Evolutionary conservation across 768 basidiomycete species (phyloP).

Genomic region (Rhodotorula taiwanensis): DNA sequence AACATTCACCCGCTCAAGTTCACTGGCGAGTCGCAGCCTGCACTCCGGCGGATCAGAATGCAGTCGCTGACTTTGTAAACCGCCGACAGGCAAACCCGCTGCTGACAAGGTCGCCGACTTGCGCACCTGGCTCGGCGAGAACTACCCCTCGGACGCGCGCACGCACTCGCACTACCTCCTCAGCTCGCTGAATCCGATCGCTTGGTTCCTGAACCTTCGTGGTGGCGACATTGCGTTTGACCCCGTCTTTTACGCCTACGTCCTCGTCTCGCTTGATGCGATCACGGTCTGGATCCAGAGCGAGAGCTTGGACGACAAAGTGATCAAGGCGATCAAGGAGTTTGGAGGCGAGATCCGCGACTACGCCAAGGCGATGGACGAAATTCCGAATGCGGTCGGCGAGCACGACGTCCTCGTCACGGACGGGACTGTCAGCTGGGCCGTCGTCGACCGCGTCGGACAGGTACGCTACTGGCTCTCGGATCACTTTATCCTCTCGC

Average conservation of each 20-base stretch:
- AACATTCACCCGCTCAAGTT: constrained; percentile 67
- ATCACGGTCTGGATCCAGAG: constrained; percentile 62
- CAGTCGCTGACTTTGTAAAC: no score
- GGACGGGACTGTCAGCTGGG: constrained; percentile 40
- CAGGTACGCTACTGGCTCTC: constrained; percentile 9
- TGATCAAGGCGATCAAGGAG: constrained; percentile 53
- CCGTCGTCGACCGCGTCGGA: constrained; percentile 39
- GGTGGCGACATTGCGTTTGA: constrained; percentile 86
- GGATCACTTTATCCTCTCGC: no score
- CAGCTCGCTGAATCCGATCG: constrained; percentile 53
- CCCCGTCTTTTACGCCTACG: constrained; percentile 82
- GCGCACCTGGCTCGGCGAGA: constrained; percentile 59
- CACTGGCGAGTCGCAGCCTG: no score
- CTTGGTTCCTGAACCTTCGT: constrained; percentile 80
- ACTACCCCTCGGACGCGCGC: constrained; percentile 44
- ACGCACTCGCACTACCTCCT: constrained; percentile 56
- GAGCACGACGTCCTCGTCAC: constrained; percentile 19
- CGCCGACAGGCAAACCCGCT: constrained; percentile 51
- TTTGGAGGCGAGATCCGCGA: constrained; percentile 57
- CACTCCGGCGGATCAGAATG: no score
- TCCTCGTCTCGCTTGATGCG: constrained; percentile 59
- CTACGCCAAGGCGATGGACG: constrained; percentile 74
- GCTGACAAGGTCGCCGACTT: constrained; percentile 63
- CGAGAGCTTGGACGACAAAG: constrained; percentile 55
- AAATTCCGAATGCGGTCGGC: constrained; percentile 47